Evolutionary conservation across 2,329 filamentous ascomycete genomes (phyloP).

Genomic region (Alternaria solani): DNA sequence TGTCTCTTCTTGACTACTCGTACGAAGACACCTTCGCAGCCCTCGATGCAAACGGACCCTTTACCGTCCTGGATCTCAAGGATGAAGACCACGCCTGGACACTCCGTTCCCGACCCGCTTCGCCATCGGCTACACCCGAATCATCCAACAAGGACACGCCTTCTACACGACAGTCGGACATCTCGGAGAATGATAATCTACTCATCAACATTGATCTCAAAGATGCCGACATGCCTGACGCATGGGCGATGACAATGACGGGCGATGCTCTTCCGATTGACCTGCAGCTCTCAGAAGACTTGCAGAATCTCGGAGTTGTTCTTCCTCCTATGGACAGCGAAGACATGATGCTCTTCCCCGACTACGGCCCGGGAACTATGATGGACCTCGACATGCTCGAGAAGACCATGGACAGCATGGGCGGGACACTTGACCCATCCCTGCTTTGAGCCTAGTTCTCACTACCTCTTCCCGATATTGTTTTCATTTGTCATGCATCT

Average conservation of each 20-base stretch:
- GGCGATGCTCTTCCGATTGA: conserved; percentile 43
- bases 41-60: conserved; percentile 42
- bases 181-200: conserved; percentile 54
- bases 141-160: conserved; percentile 50
- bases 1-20: conserved; percentile 42
- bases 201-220: conserved; percentile 51
- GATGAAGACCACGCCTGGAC: conserved; percentile 47
- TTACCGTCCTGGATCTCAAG: conserved; percentile 46
- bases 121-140: conserved; percentile 45
- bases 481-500: not conserved
- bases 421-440: conserved; percentile 28
- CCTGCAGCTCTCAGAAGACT: conserved; percentile 41
- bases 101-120: conserved; percentile 42
- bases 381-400: conserved; percentile 47
- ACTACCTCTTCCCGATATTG: not conserved
- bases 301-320: conserved; percentile 41
- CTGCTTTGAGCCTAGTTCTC: conserved; percentile 16
- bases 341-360: conserved; percentile 47
- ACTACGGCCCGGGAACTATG: conserved; percentile 35
- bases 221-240: conserved; percentile 45
- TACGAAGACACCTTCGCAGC: conserved; percentile 46
- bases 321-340: conserved; percentile 46
- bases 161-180: conserved; percentile 52
- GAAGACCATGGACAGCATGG: conserved; percentile 44
- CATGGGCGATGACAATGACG: conserved; percentile 39